Conservation (phyloP, 2,329 filamentous ascomycete genomes). For the Hypomyces rosellus region DNA sequence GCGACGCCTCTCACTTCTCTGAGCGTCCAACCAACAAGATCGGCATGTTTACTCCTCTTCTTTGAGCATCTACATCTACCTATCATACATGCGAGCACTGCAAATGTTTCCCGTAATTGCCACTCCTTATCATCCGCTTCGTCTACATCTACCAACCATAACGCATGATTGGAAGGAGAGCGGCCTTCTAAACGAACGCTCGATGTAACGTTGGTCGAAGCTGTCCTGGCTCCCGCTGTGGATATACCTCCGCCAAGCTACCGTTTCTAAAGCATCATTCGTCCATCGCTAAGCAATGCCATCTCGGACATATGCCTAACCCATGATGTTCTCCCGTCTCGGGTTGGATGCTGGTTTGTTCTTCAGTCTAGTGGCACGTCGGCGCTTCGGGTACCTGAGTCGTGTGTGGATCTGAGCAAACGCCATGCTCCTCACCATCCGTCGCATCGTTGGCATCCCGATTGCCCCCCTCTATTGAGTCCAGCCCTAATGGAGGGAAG, state of each 20-base stretch:
- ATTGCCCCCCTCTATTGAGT: neutral
- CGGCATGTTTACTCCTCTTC: too few species aligned
- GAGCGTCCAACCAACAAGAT: too few species aligned
- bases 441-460: conserved; percentile 1
- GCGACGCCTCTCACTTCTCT: too few species aligned
- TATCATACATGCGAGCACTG: too few species aligned
- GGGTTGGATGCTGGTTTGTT: neutral
- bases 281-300: neutral
- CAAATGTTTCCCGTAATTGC: too few species aligned
- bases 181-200: neutral
- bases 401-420: conserved; percentile 1
- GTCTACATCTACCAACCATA: neutral
- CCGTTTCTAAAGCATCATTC: neutral
- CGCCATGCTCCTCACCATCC: neutral
- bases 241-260: neutral
- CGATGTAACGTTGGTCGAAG: neutral
- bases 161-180: neutral
- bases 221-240: conserved; percentile 1
- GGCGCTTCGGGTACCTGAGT: conserved; percentile 8
- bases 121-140: too few species aligned
- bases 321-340: neutral
- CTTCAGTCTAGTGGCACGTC: conserved; percentile 3
- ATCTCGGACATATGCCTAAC: neutral
- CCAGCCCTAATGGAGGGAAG: neutral
- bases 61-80: too few species aligned